A percentile compares a stretch with the other conserved stretches of the same genome.
These are phyloP conservation scores for Ceratobasidium sp. DNA, from an alignment of 1,284 basidiomycete genomes.

Conservation along the genomic window DNA sequence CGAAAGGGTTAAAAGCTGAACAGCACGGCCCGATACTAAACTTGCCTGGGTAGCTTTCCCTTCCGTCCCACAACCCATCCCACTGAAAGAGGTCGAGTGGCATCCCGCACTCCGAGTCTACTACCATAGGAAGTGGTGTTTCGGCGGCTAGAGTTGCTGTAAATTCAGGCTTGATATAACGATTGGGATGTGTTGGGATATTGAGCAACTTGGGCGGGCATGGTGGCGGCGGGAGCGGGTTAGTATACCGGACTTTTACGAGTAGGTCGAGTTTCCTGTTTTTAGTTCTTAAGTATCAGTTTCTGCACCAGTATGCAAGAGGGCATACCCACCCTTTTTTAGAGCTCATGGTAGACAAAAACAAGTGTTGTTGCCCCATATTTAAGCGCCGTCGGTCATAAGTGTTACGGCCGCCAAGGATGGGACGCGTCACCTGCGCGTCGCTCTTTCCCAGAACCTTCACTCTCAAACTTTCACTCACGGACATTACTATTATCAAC, in stretches of 20 bases:
- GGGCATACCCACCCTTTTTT: constrained; percentile 36
- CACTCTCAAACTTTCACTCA: constrained; percentile 2
- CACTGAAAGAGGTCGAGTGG: constrained; percentile 87
- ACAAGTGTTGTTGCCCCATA: neutral
- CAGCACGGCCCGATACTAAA: constrained; percentile 28
- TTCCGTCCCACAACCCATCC: constrained; percentile 85
- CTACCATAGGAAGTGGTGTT: constrained; percentile 88
- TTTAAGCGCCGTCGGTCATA: constrained; percentile 38
- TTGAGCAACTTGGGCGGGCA: constrained; percentile 94
- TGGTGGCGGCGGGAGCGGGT: constrained; percentile 92
- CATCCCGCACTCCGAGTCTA: constrained; percentile 95
- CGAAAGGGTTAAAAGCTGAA: neutral
- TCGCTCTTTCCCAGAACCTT: constrained; percentile 6
- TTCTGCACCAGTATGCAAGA: neutral
- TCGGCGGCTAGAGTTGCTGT: constrained; percentile 83
- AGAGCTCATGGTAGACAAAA: constrained; percentile 40
- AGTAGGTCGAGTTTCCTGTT: constrained; percentile 84
- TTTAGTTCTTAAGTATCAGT: neutral
- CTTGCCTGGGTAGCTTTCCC: constrained; percentile 75
- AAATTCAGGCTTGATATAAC: constrained; percentile 88
- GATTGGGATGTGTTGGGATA: constrained; percentile 85
- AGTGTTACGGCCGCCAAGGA: constrained; percentile 1
- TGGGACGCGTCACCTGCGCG: constrained; percentile 45
- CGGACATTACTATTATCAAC: constrained; percentile 41
- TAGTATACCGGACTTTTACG: constrained; percentile 90